Percentiles rank a stretch among this genome's conserved stretches.
Conservation (phyloP, 495 filamentous ascomycete species). For the Trichoderma erinaceum region DNA sequence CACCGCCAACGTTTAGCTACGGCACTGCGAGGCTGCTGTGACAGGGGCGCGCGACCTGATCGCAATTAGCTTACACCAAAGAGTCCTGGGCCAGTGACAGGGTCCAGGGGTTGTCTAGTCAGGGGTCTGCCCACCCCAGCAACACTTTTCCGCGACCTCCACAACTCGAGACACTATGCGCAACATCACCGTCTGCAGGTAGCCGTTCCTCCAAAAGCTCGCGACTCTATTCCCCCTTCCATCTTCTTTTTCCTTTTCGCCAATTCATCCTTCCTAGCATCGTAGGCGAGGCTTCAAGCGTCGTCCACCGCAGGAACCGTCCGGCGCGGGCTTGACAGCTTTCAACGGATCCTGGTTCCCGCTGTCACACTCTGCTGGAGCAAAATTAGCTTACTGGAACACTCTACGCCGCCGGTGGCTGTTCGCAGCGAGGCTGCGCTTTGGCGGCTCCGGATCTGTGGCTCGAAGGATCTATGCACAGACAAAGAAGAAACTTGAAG, state of each 20-base stretch:
- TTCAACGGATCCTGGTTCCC: constrained; percentile 3
- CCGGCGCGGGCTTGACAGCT: constrained; percentile 8
- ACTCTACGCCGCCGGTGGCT: neutral
- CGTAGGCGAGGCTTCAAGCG: constrained; percentile 4
- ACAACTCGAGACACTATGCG: constrained; percentile 40
- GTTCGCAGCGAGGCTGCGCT: neutral
- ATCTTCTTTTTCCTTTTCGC: constrained; percentile 10
- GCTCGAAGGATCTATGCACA: neutral
- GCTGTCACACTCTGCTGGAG: neutral
- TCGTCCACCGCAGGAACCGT: constrained; percentile 2
- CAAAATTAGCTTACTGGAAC: neutral
- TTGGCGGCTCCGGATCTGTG: neutral
- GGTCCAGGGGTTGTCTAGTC: neutral
- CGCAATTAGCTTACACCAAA: constrained; percentile 12
- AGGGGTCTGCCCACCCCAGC: constrained; percentile 10
- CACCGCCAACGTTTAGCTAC: constrained; percentile 3
- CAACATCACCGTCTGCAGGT: constrained; percentile 28
- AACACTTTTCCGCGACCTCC: constrained; percentile 13
- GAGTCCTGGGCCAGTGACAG: constrained; percentile 1
- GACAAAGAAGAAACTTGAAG: neutral
- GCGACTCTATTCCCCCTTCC: constrained; percentile 14
- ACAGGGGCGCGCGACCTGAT: constrained; percentile 7
- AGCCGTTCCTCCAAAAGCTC: constrained; percentile 20
- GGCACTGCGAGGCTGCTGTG: constrained; percentile 5
- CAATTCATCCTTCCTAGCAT: constrained; percentile 8